Evolutionary conservation across 768 basidiomycete species (phyloP), one percentile per base, ranked within the genome.

Genomic region (Suillus lakei): DNA sequence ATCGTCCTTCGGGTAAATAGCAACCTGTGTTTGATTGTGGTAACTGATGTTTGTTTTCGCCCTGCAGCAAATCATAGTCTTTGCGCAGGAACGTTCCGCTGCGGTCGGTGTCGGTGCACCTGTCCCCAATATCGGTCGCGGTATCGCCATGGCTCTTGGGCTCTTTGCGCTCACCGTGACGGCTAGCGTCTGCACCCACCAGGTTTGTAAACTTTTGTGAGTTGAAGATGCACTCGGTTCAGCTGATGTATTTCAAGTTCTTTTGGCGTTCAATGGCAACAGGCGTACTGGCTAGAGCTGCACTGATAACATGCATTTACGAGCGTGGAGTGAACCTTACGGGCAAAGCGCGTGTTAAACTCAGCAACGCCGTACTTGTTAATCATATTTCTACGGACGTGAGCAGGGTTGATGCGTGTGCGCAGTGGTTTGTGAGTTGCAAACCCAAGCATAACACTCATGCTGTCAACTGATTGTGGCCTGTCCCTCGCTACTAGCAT

Each of bases 231-330:
- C 12, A 36, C 8, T 53, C 13, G 5, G 3, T 13, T 26, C 18
- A 23, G 4, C 38, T 62, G 32, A 34, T 12, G 5, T 30, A 60
- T 23, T 8, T 4, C 18, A 64, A 88, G 83, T 92, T 89, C 77
- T 91, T 92, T 80, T 88, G 87, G 83, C 81, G 87, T 50, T 86
- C 87, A 5, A 90, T 90, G 86, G 77, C 81, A 30, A 85, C 86
- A 0, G 91, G 92, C 30, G 84, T 90, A 4, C 78, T 91, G 30
- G 83, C 85, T 0, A 83, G 91, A 64, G 85, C 85, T 0, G 86
- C 90, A 13, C 80, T 94, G 32, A 91, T 91, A 59, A 84, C 84
- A 48, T 86, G 86, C 0, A 84, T 93, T 26, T 94, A 92, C 77
- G 86, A 89, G 68, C 87, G 91, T 58, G 86, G 87, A 5, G 82